phyloP scores from a whole-genome alignment of 768 basidiomycete species.

The Mycena epipterygia region DNA sequence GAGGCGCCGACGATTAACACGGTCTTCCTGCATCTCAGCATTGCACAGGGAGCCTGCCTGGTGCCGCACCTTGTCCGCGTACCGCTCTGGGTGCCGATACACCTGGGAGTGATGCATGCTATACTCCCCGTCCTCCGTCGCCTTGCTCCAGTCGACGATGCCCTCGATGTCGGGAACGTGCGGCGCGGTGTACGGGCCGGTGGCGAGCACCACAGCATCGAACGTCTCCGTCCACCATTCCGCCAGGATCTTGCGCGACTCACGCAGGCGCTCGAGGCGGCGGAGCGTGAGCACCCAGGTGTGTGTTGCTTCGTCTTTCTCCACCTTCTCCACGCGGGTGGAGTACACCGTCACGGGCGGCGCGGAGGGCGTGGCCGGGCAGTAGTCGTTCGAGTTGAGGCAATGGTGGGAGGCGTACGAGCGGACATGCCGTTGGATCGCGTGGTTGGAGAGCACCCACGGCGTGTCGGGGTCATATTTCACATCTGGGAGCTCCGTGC shows the following conservation, averaged over 20 bases:
- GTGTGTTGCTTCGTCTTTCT: conserved; percentile 8
- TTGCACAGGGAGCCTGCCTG: neutral
- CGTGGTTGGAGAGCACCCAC: conserved; percentile 18
- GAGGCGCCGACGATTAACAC: conserved; percentile 38
- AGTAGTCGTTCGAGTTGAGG: conserved; percentile 24
- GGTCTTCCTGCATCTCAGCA: conserved; percentile 7
- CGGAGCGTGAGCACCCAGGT: conserved; percentile 25
- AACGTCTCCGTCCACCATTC: conserved; percentile 31
- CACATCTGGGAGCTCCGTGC: conserved; percentile 26
- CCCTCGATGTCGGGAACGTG: conserved; percentile 29
- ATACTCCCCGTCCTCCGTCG: conserved; percentile 3
- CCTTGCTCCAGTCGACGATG: conserved; percentile 31
- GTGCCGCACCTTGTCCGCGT: conserved; percentile 36
- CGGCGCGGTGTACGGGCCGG: conserved; percentile 9
- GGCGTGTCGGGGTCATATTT: conserved; percentile 13
- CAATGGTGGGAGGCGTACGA: conserved; percentile 24
- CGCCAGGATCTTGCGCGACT: conserved; percentile 15
- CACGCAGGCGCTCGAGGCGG: conserved; percentile 15
- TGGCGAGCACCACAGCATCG: conserved; percentile 23
- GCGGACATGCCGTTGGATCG: conserved; percentile 24
- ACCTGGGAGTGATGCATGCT: conserved; percentile 20
- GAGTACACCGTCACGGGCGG: conserved; percentile 18
- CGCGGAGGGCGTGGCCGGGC: neutral
- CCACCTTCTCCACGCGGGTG: conserved; percentile 25
- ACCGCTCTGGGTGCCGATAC: conserved; percentile 26